Conservation (phyloP, 345 rosid genomes). For the Ceriops zippeliana region DNA sequence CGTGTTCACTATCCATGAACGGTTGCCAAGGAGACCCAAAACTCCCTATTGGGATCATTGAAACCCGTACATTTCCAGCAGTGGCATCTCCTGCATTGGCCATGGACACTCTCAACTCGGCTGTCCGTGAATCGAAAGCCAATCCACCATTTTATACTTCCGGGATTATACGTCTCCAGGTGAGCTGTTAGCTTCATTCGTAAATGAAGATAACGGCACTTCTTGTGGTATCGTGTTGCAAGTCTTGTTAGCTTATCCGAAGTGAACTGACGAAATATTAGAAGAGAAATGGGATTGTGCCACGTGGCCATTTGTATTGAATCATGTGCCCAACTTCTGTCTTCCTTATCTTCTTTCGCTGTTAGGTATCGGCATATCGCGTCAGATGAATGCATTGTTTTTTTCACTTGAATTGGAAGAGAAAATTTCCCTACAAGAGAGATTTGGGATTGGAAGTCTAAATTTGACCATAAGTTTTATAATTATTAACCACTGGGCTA, state of each 20-base stretch:
- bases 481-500: too few relatives aligned
- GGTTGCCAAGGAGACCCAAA: constrained; percentile 55
- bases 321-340: background rate
- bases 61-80: constrained; percentile 47
- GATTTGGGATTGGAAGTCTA: too few relatives aligned
- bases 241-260: constrained; percentile 9
- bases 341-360: background rate
- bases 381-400: too few relatives aligned
- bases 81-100: constrained; percentile 51
- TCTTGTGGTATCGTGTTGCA: too few relatives aligned
- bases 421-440: too few relatives aligned
- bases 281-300: constrained; percentile 19
- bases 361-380: too few relatives aligned
- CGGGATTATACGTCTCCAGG: constrained; percentile 81
- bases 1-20: constrained; percentile 52
- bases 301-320: constrained; percentile 42
- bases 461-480: too few relatives aligned
- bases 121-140: constrained; percentile 42
- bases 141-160: constrained; percentile 52
- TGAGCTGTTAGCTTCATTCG: constrained; percentile 6
- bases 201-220: too few relatives aligned
- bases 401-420: too few relatives aligned
- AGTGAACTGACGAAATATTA: background rate
- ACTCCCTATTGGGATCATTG: constrained; percentile 45
- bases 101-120: constrained; percentile 47